These are phyloP conservation scores for Microthyrium microscopicum DNA, from an alignment of 2,329 filamentous ascomycete genomes.

Conservation along the genomic window DNA sequence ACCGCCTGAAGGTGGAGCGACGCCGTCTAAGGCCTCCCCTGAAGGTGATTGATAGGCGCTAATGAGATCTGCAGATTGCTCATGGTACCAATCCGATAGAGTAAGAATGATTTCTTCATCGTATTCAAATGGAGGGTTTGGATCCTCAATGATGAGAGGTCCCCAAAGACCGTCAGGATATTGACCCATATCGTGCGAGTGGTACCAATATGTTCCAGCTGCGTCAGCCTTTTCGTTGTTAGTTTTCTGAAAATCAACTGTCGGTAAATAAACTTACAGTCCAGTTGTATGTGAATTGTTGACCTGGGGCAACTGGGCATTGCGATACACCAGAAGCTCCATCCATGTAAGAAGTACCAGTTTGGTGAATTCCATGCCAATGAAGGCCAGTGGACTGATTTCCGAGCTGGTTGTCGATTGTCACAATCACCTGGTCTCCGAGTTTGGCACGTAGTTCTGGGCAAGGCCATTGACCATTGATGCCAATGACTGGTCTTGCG, in stretches of 20 bases:
- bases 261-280: conserved; percentile 24
- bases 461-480: conserved; percentile 63
- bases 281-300: conserved; percentile 49
- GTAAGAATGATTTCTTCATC: conserved; percentile 47
- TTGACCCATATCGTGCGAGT: conserved; percentile 45
- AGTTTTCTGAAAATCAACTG: neutral
- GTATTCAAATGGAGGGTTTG: conserved; percentile 34
- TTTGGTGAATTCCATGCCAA: conserved; percentile 51
- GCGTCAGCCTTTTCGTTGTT: conserved; percentile 24
- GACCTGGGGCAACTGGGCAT: conserved; percentile 7
- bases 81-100: conserved; percentile 52
- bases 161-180: conserved; percentile 54
- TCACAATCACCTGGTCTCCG: conserved; percentile 44
- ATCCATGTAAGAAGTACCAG: conserved; percentile 7
- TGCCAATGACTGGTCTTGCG: conserved; percentile 50
- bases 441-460: conserved; percentile 46
- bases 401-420: conserved; percentile 41
- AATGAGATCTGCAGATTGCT: conserved; percentile 29
- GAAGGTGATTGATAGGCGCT: conserved; percentile 29
- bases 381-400: conserved; percentile 48
- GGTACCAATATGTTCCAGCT: conserved; percentile 46
- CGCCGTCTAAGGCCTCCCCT: conserved; percentile 25
- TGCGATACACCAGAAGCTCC: conserved; percentile 6
- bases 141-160: conserved; percentile 48
- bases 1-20: conserved; percentile 49